These are phyloP conservation scores for Yamadazyma friedrichii DNA, from an alignment of 1,139 yeast species.

Conservation along the genomic window DNA sequence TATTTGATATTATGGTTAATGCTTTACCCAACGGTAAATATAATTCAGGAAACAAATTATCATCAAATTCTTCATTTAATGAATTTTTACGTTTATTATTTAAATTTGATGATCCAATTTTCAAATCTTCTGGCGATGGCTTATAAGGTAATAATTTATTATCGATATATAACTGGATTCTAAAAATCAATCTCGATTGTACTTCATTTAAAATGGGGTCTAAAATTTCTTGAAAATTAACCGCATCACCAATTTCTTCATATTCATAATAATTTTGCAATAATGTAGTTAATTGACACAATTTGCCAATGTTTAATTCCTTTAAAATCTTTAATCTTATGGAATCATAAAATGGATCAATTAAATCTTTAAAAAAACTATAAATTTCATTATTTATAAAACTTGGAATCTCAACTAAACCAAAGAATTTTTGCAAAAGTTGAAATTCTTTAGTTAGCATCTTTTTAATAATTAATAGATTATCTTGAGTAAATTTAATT, in stretches of 20 bases:
- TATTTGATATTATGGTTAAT: constrained; percentile 67
- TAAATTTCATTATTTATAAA: constrained; percentile 35
- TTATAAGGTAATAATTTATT: constrained; percentile 63
- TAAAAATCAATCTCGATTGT: constrained; percentile 75
- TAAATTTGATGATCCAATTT: constrained; percentile 42
- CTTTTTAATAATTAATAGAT: constrained; percentile 56
- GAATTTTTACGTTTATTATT: constrained; percentile 30
- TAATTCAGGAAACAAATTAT: constrained; percentile 48
- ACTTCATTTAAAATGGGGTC: constrained; percentile 73
- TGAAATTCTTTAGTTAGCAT: constrained; percentile 60
- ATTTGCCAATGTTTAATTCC: constrained; percentile 61
- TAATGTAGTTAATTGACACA: constrained; percentile 76
- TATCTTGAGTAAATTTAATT: constrained; percentile 58
- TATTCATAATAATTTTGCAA: constrained; percentile 68
- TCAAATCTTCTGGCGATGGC: constrained; percentile 67
- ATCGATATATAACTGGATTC: constrained; percentile 73
- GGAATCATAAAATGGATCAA: constrained; percentile 77
- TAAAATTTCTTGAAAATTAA: constrained; percentile 57
- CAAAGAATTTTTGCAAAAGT: constrained; percentile 56
- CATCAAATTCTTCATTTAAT: constrained; percentile 35
- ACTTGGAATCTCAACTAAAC: constrained; percentile 14
- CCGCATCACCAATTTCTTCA: constrained; percentile 44
- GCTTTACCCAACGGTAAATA: constrained; percentile 79
- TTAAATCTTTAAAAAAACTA: constrained; percentile 57
- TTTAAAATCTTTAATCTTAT: constrained; percentile 64